Percentiles rank a stretch among this genome's conserved stretches.
These are phyloP conservation scores for Aspergillus sclerotiicarbonarius DNA, from an alignment of 495 filamentous ascomycete species.

Conservation along the genomic window DNA sequence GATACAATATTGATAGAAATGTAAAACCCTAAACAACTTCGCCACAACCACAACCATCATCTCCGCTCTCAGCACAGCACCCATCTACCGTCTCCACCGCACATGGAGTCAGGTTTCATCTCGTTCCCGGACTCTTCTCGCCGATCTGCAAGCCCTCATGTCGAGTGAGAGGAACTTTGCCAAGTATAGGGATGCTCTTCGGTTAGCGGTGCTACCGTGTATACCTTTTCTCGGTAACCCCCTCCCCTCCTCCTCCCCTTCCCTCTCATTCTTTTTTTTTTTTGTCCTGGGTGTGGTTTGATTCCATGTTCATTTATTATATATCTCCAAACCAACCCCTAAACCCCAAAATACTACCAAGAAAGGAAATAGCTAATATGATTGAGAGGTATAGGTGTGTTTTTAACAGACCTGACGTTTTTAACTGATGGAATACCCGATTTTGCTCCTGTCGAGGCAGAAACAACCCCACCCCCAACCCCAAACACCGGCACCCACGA, in stretches of 20 bases:
- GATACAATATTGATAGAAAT: slow-evolving; percentile 58
- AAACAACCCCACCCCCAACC: no score
- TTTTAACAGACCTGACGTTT: slow-evolving; percentile 91
- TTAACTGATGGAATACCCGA: slow-evolving; percentile 96
- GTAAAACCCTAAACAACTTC: slow-evolving; percentile 82
- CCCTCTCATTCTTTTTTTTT: no score
- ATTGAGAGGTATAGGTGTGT: no score
- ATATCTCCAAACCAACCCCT: slow-evolving; percentile 6
- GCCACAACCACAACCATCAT: slow-evolving; percentile 92
- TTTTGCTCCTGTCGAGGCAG: no score
- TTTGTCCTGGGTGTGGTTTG: no score
- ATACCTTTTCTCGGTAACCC: slow-evolving; percentile 89
- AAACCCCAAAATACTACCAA: no score
- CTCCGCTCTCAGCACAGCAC: slow-evolving; percentile 81
- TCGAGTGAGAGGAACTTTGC: slow-evolving; percentile 90
- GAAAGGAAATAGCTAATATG: no score
- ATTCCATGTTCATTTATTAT: no score
- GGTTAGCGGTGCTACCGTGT: slow-evolving; percentile 81
- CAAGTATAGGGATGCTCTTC: slow-evolving; percentile 81
- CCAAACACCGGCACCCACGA: no score
- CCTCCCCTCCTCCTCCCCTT: background rate
- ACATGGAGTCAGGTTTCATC: slow-evolving; percentile 86
- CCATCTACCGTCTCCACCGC: slow-evolving; percentile 80
- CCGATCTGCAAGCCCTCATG: slow-evolving; percentile 82
- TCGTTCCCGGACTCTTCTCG: slow-evolving; percentile 65